A percentile compares a stretch with the other conserved stretches of the same genome.
phyloP scores from a whole-genome alignment of 2,329 filamentous ascomycete species.

The Verticillium nubilum region DNA sequence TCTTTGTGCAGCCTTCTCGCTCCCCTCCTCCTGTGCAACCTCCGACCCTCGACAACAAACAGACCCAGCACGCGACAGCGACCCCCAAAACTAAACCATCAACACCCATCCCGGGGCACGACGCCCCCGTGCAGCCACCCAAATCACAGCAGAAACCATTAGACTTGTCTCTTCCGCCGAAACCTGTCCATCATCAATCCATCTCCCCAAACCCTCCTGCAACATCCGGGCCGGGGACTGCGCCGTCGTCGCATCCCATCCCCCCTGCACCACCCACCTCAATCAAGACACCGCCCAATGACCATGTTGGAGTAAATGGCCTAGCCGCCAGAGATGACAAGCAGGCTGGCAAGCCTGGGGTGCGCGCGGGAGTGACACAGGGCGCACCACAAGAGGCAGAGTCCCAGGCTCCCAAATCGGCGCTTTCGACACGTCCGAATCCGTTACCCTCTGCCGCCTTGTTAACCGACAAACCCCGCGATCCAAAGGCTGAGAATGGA shows the following conservation, averaged over 20 bases:
- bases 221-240: neutral
- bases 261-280: neutral
- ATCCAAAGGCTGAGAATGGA: neutral
- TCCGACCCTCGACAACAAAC: constrained; percentile 10
- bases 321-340: neutral
- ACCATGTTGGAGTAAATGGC: neutral
- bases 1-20: constrained; percentile 5
- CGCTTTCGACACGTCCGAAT: neutral
- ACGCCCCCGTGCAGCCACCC: neutral
- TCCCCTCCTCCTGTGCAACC: constrained; percentile 3
- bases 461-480: neutral
- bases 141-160: neutral
- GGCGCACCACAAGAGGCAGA: neutral
- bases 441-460: neutral
- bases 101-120: neutral
- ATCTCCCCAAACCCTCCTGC: neutral
- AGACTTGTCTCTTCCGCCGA: neutral
- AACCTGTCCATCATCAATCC: neutral
- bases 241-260: neutral
- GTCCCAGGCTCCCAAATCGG: neutral
- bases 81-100: neutral
- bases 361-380: neutral
- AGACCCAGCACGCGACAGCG: neutral
- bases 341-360: neutral
- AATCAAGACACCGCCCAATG: neutral